Base-by-base conservation (phyloP, 371 early-diverging fungal genomes). In the Rhizomucor miehei region DNA sequence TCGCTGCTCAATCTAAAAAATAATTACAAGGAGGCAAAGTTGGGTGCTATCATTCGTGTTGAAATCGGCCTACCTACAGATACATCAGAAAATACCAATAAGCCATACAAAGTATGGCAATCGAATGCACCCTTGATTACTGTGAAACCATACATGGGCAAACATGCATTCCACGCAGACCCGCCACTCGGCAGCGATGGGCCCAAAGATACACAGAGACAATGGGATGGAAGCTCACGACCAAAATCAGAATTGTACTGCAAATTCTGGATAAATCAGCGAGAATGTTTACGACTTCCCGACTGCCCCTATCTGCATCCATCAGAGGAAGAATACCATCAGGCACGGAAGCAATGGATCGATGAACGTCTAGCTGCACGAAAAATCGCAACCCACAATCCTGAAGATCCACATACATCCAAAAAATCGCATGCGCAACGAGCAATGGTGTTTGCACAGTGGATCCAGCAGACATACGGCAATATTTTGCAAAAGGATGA, bases 241-340 rank as follows among this genome's bases (percentile, higher is more conserved):
- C 52, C 48, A 52, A 70, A 52, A 51, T 60, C 54, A 36, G 50
- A 24, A 36, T 53, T 72, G 29, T 59, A 62, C 37, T 82, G 82
- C 56, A 82, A 79, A 44, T 82, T 73, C 54, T 82, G 82, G 82
- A 51, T 82, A 46, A 82, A 80, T 34, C 73, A 79, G 23, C 75
- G 79, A 3, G 66, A 62, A 13, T 82, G 82, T 48, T 51, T 57
- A 29, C 71, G 66, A 29, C 61, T 64, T 0, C 63, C 70, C 2
- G 44, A 56, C 0, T 81, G 82, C 51, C 58, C 58, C 4, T 79
- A 77, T 48, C 65, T 66, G 57, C 82, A 82, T 57, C 78, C 79
- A 40, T 58, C 61, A 0, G 72, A 59, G 14, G 58, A 65, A 12
- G 67, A 47, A 2, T 67, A 69, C 51, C 49, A 58, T 17, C 16